Conservation (phyloP, 2,329 filamentous ascomycete genomes). For the Emmonsia crescens region DNA sequence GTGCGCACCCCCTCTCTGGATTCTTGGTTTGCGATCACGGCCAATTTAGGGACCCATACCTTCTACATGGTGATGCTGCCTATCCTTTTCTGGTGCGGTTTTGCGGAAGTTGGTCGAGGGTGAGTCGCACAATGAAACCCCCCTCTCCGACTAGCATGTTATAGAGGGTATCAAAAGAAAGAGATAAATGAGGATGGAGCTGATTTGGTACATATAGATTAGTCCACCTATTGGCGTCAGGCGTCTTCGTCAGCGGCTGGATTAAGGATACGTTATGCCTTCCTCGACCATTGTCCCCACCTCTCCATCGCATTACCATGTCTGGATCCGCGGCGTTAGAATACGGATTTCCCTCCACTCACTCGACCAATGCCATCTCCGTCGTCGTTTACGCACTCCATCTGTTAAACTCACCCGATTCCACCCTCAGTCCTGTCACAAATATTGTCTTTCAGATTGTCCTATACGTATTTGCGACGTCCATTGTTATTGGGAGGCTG, state of each 20-base stretch:
- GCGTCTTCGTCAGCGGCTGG: constrained; percentile 83
- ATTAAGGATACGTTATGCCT: constrained; percentile 90
- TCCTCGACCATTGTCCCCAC: constrained; percentile 81
- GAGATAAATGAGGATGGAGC: not conserved
- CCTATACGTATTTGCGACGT: constrained; percentile 74
- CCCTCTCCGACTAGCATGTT: not conserved
- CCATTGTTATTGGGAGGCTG: constrained; percentile 80
- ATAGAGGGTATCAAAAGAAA: not conserved
- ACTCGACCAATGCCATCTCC: constrained; percentile 93
- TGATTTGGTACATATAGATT: constrained; percentile 22
- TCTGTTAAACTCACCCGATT: constrained; percentile 55
- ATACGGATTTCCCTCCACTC: constrained; percentile 94
- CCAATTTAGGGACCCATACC: constrained; percentile 93
- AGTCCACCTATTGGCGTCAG: constrained; percentile 63
- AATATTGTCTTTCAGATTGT: constrained; percentile 55
- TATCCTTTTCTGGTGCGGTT: constrained; percentile 93
- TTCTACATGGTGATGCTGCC: constrained; percentile 97
- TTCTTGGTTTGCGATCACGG: constrained; percentile 92
- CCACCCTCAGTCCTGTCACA: constrained; percentile 47
- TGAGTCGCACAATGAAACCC: constrained; percentile 39
- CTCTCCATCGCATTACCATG: constrained; percentile 76
- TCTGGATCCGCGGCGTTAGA: constrained; percentile 89
- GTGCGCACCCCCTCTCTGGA: constrained; percentile 77
- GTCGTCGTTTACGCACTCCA: constrained; percentile 78
- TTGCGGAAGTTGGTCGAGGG: constrained; percentile 75